Conservation (phyloP, 495 filamentous ascomycete genomes). For the Neurospora pannonica region DNA sequence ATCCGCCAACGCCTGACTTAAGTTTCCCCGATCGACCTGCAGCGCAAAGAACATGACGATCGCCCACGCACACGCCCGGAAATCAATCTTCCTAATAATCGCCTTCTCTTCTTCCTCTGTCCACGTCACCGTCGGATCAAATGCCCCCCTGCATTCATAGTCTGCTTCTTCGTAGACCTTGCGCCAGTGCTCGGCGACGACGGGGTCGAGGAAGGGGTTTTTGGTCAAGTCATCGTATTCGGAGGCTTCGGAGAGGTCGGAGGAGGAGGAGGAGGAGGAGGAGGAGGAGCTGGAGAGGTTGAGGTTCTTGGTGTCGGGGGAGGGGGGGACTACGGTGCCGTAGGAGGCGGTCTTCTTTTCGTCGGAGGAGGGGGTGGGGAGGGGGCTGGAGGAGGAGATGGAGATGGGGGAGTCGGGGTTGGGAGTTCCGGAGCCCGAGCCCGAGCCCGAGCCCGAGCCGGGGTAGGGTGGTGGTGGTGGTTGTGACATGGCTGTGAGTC, state of each 20-base stretch:
- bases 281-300: neutral
- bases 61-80: conserved; percentile 40
- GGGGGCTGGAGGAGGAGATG: neutral
- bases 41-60: conserved; percentile 47
- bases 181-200: conserved; percentile 37
- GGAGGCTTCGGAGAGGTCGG: conserved; percentile 2
- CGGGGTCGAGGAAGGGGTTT: conserved; percentile 38
- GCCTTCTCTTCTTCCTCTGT: conserved; percentile 42
- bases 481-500: neutral
- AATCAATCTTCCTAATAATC: conserved; percentile 44
- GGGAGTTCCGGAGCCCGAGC: neutral
- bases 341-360: neutral
- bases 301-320: neutral
- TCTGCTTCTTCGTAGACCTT: conserved; percentile 39
- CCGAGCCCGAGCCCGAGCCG: neutral
- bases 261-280: neutral
- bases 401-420: neutral
- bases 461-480: neutral
- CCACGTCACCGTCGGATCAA: conserved; percentile 45
- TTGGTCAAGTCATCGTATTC: conserved; percentile 2
- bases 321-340: neutral
- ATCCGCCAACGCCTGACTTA: conserved; percentile 46
- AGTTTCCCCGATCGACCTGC: conserved; percentile 49
- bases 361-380: neutral
- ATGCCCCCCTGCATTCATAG: conserved; percentile 42